phyloP scores from a whole-genome alignment of 1,284 basidiomycete genomes.

The Apiotrichum brassicae region DNA sequence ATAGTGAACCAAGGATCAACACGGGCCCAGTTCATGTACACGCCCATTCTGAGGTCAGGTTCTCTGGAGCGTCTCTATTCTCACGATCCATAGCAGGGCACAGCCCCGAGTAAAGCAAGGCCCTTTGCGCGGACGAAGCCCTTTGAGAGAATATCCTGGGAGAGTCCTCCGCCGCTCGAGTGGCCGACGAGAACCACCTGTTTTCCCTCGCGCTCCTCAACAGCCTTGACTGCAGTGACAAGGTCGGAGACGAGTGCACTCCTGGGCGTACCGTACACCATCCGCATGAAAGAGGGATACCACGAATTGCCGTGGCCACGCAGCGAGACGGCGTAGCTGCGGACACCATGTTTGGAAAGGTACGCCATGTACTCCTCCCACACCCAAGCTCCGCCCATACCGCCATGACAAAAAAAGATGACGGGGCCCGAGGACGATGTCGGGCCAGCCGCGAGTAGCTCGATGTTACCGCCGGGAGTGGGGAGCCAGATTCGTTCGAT shows the following conservation, averaged over 20 bases:
- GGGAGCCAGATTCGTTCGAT: slow-evolving; percentile 6
- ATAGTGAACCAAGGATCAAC: slow-evolving; percentile 9
- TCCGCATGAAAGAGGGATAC: slow-evolving; percentile 3
- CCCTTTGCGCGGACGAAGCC: not conserved
- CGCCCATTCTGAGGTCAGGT: slow-evolving; percentile 3
- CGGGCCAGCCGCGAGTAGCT: slow-evolving; percentile 2
- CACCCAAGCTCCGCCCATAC: slow-evolving; percentile 12
- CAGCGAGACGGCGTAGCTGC: slow-evolving; percentile 7
- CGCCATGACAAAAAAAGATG: slow-evolving; percentile 11
- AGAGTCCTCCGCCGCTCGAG: slow-evolving; percentile 10
- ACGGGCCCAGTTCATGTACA: slow-evolving; percentile 9
- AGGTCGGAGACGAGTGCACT: slow-evolving; percentile 6
- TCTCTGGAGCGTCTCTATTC: not conserved
- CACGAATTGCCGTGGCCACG: slow-evolving; percentile 11
- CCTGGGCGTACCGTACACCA: slow-evolving; percentile 8
- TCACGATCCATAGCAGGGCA: slow-evolving; percentile 11
- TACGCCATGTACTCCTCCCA: slow-evolving; percentile 11
- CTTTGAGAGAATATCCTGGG: slow-evolving; percentile 3
- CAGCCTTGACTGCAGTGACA: not conserved
- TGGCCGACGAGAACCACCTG: slow-evolving; percentile 7
- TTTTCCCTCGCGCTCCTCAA: not conserved
- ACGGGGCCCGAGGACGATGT: not conserved
- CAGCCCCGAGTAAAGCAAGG: slow-evolving; percentile 4
- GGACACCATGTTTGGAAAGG: slow-evolving; percentile 2
- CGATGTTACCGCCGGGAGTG: slow-evolving; percentile 4